Evolutionary conservation across 2,329 filamentous ascomycete species (phyloP).

Genomic region (Colletotrichum chlorophyti): DNA sequence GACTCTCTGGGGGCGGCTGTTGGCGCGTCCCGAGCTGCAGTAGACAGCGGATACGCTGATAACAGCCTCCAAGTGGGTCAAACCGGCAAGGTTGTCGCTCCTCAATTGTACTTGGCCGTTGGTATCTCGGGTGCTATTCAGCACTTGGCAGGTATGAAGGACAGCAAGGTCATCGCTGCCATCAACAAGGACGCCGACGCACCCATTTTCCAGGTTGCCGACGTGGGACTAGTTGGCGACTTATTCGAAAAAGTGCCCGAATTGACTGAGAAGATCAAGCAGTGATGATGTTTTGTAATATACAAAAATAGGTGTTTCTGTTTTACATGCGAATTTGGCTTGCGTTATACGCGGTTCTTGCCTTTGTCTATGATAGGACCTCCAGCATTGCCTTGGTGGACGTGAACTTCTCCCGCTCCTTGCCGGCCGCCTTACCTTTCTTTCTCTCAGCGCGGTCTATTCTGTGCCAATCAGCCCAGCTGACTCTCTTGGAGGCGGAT

Average conservation of each 20-base stretch:
- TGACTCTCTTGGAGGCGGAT: constrained; percentile 66
- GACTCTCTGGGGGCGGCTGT: constrained; percentile 95
- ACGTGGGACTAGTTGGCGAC: constrained; percentile 94
- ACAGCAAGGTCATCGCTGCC: constrained; percentile 98
- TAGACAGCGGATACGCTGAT: constrained; percentile 97
- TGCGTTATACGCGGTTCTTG: too few relatives aligned
- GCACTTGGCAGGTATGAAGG: constrained; percentile 99
- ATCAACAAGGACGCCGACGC: constrained; percentile 99
- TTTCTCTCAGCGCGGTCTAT: constrained; percentile 83
- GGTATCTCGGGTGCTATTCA: constrained; percentile 98
- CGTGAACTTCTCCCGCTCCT: constrained; percentile 77
- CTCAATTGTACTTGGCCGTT: constrained; percentile 92
- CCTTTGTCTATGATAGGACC: constrained; percentile 48
- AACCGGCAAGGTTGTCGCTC: constrained; percentile 98
- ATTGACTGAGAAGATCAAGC: constrained; percentile 91
- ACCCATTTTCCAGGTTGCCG: constrained; percentile 97
- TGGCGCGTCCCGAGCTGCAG: constrained; percentile 91
- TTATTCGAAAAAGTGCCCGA: constrained; percentile 95
- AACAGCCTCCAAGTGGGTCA: constrained; percentile 98
- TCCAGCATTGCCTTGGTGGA: constrained; percentile 63
- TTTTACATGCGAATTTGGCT: background rate
- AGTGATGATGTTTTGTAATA: constrained; percentile 6
- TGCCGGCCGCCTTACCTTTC: constrained; percentile 71
- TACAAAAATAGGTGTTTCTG: background rate
- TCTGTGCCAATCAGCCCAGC: constrained; percentile 83